phyloP scores from a whole-genome alignment of 768 basidiomycete species.

The Neoboletus subvelutipes region DNA sequence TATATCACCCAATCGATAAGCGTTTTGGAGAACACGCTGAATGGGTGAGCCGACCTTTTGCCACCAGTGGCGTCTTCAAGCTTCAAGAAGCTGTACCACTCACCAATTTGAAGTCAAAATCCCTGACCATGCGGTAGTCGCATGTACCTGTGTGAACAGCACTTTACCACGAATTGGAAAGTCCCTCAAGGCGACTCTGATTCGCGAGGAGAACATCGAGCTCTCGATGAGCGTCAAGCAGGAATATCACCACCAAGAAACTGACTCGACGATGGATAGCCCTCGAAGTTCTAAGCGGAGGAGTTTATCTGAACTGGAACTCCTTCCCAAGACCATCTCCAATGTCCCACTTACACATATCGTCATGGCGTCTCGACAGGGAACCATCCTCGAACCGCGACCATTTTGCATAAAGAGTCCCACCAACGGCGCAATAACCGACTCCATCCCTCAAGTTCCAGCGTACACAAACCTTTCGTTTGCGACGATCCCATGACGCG shows the following conservation, averaged over 20 bases:
- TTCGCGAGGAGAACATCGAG: background rate
- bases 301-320: no score
- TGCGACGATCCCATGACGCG: background rate
- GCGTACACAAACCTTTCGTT: slow-evolving; percentile 12
- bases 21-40: slow-evolving; percentile 13
- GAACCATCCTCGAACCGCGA: background rate
- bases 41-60: slow-evolving; percentile 12
- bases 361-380: background rate
- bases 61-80: slow-evolving; percentile 10
- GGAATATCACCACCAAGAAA: background rate
- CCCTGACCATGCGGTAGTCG: slow-evolving; percentile 18
- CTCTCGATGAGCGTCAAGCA: slow-evolving; percentile 10
- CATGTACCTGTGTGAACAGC: slow-evolving; percentile 7
- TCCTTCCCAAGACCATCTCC: background rate
- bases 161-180: background rate
- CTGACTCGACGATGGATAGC: background rate
- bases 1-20: slow-evolving; percentile 14
- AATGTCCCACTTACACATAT: no score
- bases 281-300: slow-evolving; percentile 17
- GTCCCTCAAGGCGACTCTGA: slow-evolving; percentile 1
- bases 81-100: slow-evolving; percentile 8
- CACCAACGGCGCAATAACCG: background rate
- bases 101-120: background rate
- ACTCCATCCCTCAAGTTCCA: slow-evolving; percentile 13
- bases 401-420: background rate